Base-by-base conservation (phyloP, 495 filamentous ascomycete genomes). In the Penicillium steckii region DNA sequence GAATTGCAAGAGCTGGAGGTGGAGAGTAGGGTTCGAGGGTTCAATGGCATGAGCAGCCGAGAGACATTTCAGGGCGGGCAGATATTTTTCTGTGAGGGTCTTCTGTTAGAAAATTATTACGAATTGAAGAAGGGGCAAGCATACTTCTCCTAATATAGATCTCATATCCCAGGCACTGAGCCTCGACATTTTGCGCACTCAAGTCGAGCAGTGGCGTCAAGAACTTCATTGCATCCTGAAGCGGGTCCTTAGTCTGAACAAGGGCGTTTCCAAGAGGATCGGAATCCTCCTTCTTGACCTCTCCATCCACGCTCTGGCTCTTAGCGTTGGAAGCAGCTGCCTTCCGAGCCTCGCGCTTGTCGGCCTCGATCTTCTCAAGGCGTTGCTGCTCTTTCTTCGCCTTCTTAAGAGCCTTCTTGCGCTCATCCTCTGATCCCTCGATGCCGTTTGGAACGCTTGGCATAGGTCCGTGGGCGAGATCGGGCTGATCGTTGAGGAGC, bases 321-420 rank as follows among this genome's bases (percentile, higher is more conserved):
- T 80, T 80, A 26, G 73, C 67, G 35, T 54, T 66, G 10, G 65
- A 72, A 46, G 75, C 75, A 57, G 85, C 74, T 35, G 59, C 74
- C 49, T 74, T 80, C 63, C 68, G 69, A 57, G 62, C 73, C 73
- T 65, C 92, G 22, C 89, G 86, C 70, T 89, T 93, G 55, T 90
- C 87, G 12, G 85, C 85, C 25, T 92, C 93, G 27, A 86, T 85
- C 61, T 89, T 87, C 64, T 95, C 90, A 40, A 80, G 67, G 59
- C 88, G 91, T 60, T 94, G 88, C 9, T 88, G 88, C 58, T 96
- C 94, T 70, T 89, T 92, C 73, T 85, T 92, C 2, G 93, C 92
- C 75, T 97, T 98, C 80, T 96, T 97, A 30, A 88, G 75, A 1
- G 90, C 90, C 76, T 95, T 97, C 80, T 96, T 97, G 48, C 81